Percentiles rank a stretch among this genome's conserved stretches.
These are phyloP conservation scores for Mycena vulgaris DNA, from an alignment of 768 basidiomycete genomes.

Conservation along the genomic window DNA sequence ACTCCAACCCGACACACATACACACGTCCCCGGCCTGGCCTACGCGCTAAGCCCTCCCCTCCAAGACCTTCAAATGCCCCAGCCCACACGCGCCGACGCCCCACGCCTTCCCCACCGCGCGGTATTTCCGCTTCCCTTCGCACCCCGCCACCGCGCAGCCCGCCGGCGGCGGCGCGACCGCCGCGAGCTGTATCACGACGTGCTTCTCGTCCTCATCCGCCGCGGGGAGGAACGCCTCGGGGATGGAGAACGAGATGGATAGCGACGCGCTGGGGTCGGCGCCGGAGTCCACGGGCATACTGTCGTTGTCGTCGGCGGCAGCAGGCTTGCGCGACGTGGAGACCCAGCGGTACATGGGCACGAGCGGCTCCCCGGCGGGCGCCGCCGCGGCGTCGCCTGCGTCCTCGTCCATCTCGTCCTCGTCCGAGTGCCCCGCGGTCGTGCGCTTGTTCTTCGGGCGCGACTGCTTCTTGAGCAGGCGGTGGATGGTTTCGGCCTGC, in stretches of 20 bases:
- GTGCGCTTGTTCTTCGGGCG: conserved; percentile 61
- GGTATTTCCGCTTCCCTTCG: conserved; percentile 57
- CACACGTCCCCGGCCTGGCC: too few relatives aligned
- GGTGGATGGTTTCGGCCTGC: conserved; percentile 75
- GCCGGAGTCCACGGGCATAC: conserved; percentile 5
- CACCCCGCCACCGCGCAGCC: conserved; percentile 63
- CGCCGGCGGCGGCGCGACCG: conserved; percentile 13
- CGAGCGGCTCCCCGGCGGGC: conserved; percentile 41
- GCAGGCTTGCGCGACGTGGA: conserved; percentile 53
- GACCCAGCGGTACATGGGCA: conserved; percentile 66
- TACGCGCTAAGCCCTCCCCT: conserved; percentile 35
- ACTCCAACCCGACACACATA: too few relatives aligned
- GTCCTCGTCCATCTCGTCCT: conserved; percentile 52
- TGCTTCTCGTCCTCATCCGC: neutral
- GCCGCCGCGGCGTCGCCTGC: conserved; percentile 42
- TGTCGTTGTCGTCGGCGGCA: conserved; percentile 14
- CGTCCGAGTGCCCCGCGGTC: conserved; percentile 53
- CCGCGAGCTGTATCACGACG: conserved; percentile 23
- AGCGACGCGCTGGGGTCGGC: neutral
- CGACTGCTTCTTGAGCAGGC: conserved; percentile 73
- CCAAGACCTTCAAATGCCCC: conserved; percentile 61
- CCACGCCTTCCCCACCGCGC: conserved; percentile 60
- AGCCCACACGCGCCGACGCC: conserved; percentile 63
- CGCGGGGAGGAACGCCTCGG: conserved; percentile 28
- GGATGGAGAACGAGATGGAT: conserved; percentile 25